Conservation (phyloP, 2,329 filamentous ascomycete genomes). For the Epichloe aotearoae region DNA sequence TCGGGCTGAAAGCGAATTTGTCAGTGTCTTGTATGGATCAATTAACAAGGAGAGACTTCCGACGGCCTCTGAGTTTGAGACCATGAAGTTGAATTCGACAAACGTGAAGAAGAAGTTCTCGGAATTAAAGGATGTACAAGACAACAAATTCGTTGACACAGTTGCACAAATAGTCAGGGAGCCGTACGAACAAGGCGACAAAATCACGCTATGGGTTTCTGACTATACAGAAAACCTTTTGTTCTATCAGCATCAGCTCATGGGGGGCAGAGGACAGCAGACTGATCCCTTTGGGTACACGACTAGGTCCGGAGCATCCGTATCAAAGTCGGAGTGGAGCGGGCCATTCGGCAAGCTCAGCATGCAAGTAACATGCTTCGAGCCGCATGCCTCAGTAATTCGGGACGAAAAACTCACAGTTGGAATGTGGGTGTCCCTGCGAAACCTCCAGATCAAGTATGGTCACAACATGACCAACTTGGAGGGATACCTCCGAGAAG, state of each 20-base stretch:
- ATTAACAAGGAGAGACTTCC: conserved; percentile 32
- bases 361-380: conserved; percentile 58
- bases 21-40: conserved; percentile 33
- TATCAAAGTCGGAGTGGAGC: conserved; percentile 37
- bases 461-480: conserved; percentile 40
- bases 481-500: conserved; percentile 59
- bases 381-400: conserved; percentile 50
- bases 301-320: conserved; percentile 12
- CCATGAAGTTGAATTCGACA: conserved; percentile 23
- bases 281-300: conserved; percentile 46
- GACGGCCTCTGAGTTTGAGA: conserved; percentile 27
- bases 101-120: conserved; percentile 44
- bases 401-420: conserved; percentile 35
- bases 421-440: conserved; percentile 51
- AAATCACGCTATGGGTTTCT: conserved; percentile 56
- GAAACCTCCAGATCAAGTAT: conserved; percentile 59
- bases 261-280: conserved; percentile 25
- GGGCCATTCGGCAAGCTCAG: conserved; percentile 64
- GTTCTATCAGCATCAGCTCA: conserved; percentile 40
- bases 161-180: conserved; percentile 54
- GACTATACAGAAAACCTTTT: conserved; percentile 65
- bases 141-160: conserved; percentile 50
- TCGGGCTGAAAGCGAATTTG: conserved; percentile 26
- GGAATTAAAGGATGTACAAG: conserved; percentile 48
- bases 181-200: conserved; percentile 30